A percentile compares a stretch with the other conserved stretches of the same genome.
Conservation (phyloP, 2,329 filamentous ascomycete genomes). For the Neofusicoccum ribis region DNA sequence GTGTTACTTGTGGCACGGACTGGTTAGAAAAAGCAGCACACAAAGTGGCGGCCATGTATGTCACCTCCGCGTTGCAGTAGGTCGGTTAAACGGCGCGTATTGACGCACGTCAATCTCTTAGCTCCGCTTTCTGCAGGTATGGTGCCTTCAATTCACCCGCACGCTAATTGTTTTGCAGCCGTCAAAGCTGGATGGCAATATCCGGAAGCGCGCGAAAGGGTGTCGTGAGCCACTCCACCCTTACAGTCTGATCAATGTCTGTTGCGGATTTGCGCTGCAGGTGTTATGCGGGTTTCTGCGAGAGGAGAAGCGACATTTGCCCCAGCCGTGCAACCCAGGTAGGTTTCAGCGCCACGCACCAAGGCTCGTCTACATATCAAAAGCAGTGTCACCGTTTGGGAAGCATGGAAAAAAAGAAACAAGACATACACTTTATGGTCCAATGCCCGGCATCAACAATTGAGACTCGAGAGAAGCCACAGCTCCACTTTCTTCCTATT, state of each 20-base stretch:
- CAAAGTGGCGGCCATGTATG: slow-evolving; percentile 7
- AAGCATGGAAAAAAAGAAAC: neutral
- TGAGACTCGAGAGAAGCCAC: neutral
- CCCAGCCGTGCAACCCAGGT: slow-evolving; percentile 1
- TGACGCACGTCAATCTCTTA: neutral
- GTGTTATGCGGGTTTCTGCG: neutral
- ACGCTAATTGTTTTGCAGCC: neutral
- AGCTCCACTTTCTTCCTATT: neutral
- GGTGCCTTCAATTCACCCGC: neutral
- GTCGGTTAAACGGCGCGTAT: neutral
- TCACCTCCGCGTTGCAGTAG: slow-evolving; percentile 2
- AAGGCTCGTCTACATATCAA: neutral
- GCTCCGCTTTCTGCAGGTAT: neutral
- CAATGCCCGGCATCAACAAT: neutral
- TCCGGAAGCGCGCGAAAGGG: neutral
- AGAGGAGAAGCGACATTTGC: neutral
- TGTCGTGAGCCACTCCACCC: neutral
- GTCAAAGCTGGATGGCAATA: neutral
- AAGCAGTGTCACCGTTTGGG: neutral
- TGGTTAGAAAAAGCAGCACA: neutral
- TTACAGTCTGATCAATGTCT: neutral
- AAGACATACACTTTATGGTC: neutral
- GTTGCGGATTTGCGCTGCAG: neutral
- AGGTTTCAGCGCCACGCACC: neutral
- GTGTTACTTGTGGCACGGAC: neutral